These are phyloP conservation scores for Trichoderma citrinoviride DNA, from an alignment of 2,329 filamentous ascomycete genomes.

Conservation along the genomic window DNA sequence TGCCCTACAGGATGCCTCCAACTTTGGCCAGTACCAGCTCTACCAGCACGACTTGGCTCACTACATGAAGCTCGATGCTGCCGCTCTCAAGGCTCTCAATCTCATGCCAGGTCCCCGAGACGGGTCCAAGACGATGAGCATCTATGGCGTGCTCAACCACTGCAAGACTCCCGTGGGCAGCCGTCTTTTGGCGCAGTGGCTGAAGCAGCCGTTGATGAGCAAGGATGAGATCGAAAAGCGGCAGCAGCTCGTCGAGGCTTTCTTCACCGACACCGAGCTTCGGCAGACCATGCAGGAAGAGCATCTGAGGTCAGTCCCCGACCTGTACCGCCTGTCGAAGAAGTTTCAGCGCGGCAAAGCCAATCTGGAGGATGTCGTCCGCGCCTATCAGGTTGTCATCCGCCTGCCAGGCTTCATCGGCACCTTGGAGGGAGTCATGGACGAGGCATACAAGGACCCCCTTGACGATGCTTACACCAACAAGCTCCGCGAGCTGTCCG, in stretches of 20 bases:
- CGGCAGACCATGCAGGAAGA: constrained; percentile 96
- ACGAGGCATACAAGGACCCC: constrained; percentile 85
- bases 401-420: constrained; percentile 85
- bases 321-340: constrained; percentile 90
- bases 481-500: constrained; percentile 73
- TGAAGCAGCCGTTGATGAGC: constrained; percentile 96
- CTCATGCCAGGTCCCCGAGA: constrained; percentile 95
- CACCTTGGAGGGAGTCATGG: constrained; percentile 90
- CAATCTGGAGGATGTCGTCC: constrained; percentile 90
- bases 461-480: constrained; percentile 84
- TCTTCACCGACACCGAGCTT: constrained; percentile 87
- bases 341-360: constrained; percentile 90
- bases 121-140: constrained; percentile 94
- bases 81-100: constrained; percentile 89
- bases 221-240: constrained; percentile 83
- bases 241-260: constrained; percentile 92
- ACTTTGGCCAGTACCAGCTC: constrained; percentile 95
- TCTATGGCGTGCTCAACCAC: constrained; percentile 91
- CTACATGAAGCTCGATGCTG: constrained; percentile 97
- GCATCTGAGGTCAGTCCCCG: constrained; percentile 87
- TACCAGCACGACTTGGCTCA: constrained; percentile 97
- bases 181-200: constrained; percentile 86
- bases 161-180: constrained; percentile 96
- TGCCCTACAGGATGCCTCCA: constrained; percentile 84
- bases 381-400: constrained; percentile 92